phyloP scores from a whole-genome alignment of 2,329 filamentous ascomycete genomes.

The Aschersonia sp. region DNA sequence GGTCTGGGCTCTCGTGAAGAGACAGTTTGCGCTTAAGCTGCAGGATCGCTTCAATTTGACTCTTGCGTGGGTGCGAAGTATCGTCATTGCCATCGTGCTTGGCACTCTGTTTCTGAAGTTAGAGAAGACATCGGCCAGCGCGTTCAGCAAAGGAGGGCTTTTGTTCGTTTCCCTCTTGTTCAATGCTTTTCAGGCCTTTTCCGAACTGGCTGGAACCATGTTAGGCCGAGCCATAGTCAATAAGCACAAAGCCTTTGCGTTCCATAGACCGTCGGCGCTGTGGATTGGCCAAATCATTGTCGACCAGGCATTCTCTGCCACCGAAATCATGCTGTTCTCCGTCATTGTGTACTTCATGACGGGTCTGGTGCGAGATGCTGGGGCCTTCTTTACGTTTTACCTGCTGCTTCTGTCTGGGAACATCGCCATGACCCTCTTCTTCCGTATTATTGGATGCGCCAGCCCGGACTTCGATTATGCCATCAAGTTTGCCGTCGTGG shows the following conservation, averaged over 20 bases:
- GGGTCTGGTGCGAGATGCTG: slow-evolving; percentile 51
- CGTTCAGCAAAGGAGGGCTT: slow-evolving; percentile 70
- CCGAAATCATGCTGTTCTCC: slow-evolving; percentile 57
- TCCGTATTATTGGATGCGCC: slow-evolving; percentile 59
- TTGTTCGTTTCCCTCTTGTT: slow-evolving; percentile 70
- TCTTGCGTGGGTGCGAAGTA: slow-evolving; percentile 53
- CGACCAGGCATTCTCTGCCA: slow-evolving; percentile 57
- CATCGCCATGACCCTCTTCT: slow-evolving; percentile 63
- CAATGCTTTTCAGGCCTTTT: slow-evolving; percentile 79
- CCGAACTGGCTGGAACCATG: slow-evolving; percentile 65
- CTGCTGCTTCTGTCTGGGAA: slow-evolving; percentile 56
- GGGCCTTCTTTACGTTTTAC: slow-evolving; percentile 67
- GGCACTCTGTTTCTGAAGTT: slow-evolving; percentile 69
- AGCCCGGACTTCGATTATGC: slow-evolving; percentile 77
- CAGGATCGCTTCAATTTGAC: slow-evolving; percentile 69
- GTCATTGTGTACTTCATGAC: slow-evolving; percentile 73
- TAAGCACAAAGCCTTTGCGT: slow-evolving; percentile 73
- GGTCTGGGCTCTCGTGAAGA: slow-evolving; percentile 69
- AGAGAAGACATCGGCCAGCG: slow-evolving; percentile 49
- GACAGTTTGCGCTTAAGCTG: slow-evolving; percentile 75
- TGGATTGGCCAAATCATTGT: slow-evolving; percentile 76
- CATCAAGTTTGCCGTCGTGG: slow-evolving; percentile 65
- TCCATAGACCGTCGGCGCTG: slow-evolving; percentile 67
- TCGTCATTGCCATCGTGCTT: slow-evolving; percentile 63
- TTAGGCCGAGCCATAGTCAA: slow-evolving; percentile 63